phyloP scores from a whole-genome alignment of 768 basidiomycete genomes.

The Boletus sp. region DNA sequence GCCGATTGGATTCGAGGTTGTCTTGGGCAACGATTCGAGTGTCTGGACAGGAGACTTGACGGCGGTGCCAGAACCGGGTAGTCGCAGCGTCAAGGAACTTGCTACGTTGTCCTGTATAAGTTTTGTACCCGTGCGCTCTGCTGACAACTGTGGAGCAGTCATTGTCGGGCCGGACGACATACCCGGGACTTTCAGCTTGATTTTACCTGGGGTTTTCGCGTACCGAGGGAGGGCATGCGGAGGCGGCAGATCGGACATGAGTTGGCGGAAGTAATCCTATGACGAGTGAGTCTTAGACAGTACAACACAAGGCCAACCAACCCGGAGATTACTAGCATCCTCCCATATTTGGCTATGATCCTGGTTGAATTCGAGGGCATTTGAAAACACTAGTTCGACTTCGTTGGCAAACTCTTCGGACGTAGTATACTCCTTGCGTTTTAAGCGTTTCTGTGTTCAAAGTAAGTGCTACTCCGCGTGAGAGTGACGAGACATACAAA shows the following conservation, averaged over 20 bases:
- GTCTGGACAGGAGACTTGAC: conserved; percentile 24
- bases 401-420: conserved; percentile 76
- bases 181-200: conserved; percentile 66
- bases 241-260: conserved; percentile 75
- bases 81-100: conserved; percentile 20
- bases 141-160: conserved; percentile 9
- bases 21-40: conserved; percentile 18
- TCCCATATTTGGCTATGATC: conserved; percentile 84
- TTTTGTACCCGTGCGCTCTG: conserved; percentile 15
- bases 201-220: conserved; percentile 54
- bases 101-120: conserved; percentile 14
- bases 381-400: conserved; percentile 86
- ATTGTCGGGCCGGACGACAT: conserved; percentile 24
- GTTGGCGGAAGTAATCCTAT: conserved; percentile 68
- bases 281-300: conserved; percentile 10
- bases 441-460: conserved; percentile 64
- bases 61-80: conserved; percentile 19
- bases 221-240: conserved; percentile 66
- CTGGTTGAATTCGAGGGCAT: conserved; percentile 85
- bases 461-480: neutral
- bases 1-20: conserved; percentile 9
- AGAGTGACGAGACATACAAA: conserved; percentile 48
- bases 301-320: conserved; percentile 31
- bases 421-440: conserved; percentile 71
- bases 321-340: conserved; percentile 65